These are phyloP conservation scores for Candida wancherniae DNA, from an alignment of 805 yeast genomes.

Conservation along the genomic window DNA sequence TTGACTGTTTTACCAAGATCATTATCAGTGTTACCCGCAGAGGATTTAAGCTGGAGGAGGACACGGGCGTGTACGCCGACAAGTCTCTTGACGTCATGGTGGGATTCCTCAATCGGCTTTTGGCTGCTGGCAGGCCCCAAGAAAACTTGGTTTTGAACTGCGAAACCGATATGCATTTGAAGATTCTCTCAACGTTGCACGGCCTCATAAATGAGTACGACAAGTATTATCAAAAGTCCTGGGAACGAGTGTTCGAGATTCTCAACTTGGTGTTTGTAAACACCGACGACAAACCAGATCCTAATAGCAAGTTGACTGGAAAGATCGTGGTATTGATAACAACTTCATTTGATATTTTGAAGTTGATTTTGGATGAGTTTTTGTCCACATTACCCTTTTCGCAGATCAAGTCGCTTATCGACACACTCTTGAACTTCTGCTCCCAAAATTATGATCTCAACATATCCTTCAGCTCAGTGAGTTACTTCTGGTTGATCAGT, in stretches of 20 bases:
- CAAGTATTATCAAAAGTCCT: conserved; percentile 49
- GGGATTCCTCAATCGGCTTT: conserved; percentile 39
- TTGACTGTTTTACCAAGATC: conserved; percentile 49
- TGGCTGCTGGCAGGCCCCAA: conserved; percentile 32
- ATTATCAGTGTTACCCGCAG: conserved; percentile 37
- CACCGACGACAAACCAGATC: conserved; percentile 8
- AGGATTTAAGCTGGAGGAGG: conserved; percentile 30
- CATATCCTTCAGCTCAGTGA: conserved; percentile 84
- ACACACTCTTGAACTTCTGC: conserved; percentile 68
- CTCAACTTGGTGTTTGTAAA: conserved; percentile 51
- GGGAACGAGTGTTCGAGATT: conserved; percentile 70
- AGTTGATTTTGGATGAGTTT: conserved; percentile 82
- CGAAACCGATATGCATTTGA: conserved; percentile 65
- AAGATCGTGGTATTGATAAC: conserved; percentile 51
- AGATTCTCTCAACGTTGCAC: conserved; percentile 58
- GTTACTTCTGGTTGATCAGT: conserved; percentile 89
- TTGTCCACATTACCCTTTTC: conserved; percentile 62
- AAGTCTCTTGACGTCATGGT: conserved; percentile 48
- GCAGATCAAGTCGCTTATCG: conserved; percentile 62
- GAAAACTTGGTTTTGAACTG: conserved; percentile 48
- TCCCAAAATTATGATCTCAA: conserved; percentile 71
- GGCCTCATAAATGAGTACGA: conserved; percentile 79
- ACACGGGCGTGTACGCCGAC: conserved; percentile 17
- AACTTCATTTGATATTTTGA: conserved; percentile 76
- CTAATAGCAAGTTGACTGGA: conserved; percentile 35